A percentile compares a stretch with the other conserved stretches of the same genome.
Evolutionary conservation across 2,329 filamentous ascomycete genomes (phyloP).

Genomic region (Teratosphaeria pseudoeucalypti): DNA sequence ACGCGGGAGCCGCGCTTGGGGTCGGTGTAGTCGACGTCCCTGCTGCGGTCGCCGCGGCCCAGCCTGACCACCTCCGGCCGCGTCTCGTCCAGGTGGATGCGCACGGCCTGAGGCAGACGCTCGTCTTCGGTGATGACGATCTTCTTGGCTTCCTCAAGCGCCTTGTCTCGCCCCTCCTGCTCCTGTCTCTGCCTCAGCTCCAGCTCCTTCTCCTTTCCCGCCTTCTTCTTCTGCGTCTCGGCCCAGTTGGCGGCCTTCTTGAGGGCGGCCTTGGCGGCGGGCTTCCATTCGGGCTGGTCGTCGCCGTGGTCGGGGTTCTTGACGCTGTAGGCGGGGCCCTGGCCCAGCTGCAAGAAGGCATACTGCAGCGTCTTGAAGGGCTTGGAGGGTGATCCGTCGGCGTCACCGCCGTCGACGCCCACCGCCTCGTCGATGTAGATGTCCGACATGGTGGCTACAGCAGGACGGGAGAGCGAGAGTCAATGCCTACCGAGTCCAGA

Average conservation of each 20-base stretch:
- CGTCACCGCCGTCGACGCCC: constrained; percentile 53
- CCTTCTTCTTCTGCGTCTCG: constrained; percentile 74
- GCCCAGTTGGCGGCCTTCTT: constrained; percentile 74
- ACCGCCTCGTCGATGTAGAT: constrained; percentile 65
- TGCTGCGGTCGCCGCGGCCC: constrained; percentile 35
- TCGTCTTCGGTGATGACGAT: constrained; percentile 59
- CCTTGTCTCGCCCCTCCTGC: constrained; percentile 56
- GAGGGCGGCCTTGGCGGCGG: constrained; percentile 68
- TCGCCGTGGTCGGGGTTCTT: constrained; percentile 56
- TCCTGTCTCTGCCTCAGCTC: constrained; percentile 63
- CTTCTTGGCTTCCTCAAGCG: constrained; percentile 75
- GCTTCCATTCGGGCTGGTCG: constrained; percentile 67
- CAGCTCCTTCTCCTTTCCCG: constrained; percentile 63
- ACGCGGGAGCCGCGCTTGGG: constrained; percentile 60
- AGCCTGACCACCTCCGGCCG: constrained; percentile 49
- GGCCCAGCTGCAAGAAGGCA: constrained; percentile 63
- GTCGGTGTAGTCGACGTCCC: constrained; percentile 44
- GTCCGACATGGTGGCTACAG: neutral
- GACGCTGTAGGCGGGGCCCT: constrained; percentile 53
- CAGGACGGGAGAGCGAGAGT: too few species aligned
- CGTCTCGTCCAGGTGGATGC: constrained; percentile 66
- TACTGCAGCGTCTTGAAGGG: constrained; percentile 75
- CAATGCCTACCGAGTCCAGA: too few species aligned
- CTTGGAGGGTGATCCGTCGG: constrained; percentile 57
- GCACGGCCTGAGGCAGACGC: constrained; percentile 61